phyloP scores from a whole-genome alignment of 495 filamentous ascomycete species.

The Aspergillus nanangensis region DNA sequence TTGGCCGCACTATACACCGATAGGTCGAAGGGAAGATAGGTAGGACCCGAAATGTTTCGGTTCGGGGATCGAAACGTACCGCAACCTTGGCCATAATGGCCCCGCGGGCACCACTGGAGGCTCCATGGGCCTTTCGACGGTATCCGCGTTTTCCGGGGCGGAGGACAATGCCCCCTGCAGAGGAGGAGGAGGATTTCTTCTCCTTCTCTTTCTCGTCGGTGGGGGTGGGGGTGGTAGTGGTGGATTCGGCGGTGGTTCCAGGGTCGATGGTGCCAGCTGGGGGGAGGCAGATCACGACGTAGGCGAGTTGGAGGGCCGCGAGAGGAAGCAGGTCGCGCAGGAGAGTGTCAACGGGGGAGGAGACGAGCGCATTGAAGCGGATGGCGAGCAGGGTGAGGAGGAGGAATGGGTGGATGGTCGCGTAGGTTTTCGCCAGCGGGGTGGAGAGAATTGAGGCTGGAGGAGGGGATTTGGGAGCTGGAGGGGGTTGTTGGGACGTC shows the following conservation, averaged over 20 bases:
- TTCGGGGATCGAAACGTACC: too few relatives aligned
- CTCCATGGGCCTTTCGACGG: conserved; percentile 23
- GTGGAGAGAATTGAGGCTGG: conserved; percentile 43
- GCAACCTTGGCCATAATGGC: too few relatives aligned
- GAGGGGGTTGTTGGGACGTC: conserved; percentile 11
- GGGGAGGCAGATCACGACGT: conserved; percentile 70
- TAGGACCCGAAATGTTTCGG: too few relatives aligned
- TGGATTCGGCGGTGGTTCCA: too few relatives aligned
- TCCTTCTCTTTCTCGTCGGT: conserved; percentile 32
- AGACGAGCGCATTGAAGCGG: conserved; percentile 64
- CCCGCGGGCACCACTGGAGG: too few relatives aligned
- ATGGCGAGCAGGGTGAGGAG: conserved; percentile 56
- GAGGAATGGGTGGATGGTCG: conserved; percentile 61
- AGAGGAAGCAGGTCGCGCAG: conserved; percentile 56
- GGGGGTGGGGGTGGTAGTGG: conserved; percentile 15
- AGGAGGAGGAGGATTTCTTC: conserved; percentile 14
- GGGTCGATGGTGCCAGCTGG: conserved; percentile 38
- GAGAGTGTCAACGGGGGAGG: conserved; percentile 66
- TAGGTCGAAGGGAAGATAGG: too few relatives aligned
- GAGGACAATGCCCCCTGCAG: conserved; percentile 8
- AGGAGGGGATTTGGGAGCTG: conserved; percentile 16
- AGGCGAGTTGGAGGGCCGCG: conserved; percentile 59
- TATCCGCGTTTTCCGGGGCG: conserved; percentile 21
- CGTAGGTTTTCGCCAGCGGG: conserved; percentile 43
- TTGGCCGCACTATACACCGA: too few relatives aligned